A percentile compares a stretch with the other conserved stretches of the same genome.
These are phyloP conservation scores for Eucalyptus erythrocorys DNA, from an alignment of 345 rosid genomes.

Conservation along the genomic window DNA sequence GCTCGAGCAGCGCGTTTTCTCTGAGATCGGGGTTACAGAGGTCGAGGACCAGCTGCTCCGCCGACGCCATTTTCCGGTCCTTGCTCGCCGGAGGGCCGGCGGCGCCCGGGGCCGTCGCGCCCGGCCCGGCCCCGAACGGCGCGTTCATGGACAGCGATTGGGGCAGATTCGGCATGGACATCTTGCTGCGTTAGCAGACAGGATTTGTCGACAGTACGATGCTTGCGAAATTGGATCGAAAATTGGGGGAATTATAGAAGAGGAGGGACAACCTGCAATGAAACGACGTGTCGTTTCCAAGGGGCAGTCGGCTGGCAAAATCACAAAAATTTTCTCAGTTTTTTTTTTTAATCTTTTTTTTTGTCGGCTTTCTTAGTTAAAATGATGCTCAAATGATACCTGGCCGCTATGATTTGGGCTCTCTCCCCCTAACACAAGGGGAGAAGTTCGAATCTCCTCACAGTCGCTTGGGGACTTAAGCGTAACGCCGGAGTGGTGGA, in stretches of 20 bases:
- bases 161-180: slow-evolving; percentile 57
- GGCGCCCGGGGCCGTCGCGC: slow-evolving; percentile 16
- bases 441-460: too few species aligned
- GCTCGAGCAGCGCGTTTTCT: slow-evolving; percentile 64
- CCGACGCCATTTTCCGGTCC: slow-evolving; percentile 88
- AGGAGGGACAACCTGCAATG: not conserved
- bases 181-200: not conserved
- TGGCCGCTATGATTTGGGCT: too few species aligned
- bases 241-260: not conserved
- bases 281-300: not conserved
- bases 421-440: too few species aligned
- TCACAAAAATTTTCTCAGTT: not conserved
- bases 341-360: too few species aligned
- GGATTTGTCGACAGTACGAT: not conserved
- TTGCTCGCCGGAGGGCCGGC: slow-evolving; percentile 48
- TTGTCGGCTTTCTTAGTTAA: not conserved
- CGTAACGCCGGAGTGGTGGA: too few species aligned
- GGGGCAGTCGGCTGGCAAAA: not conserved
- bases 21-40: slow-evolving; percentile 91
- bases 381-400: not conserved
- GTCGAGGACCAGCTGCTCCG: slow-evolving; percentile 87
- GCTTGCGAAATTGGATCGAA: not conserved
- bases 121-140: slow-evolving; percentile 46
- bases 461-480: too few species aligned
- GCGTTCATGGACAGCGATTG: slow-evolving; percentile 56